phyloP scores from a whole-genome alignment of 345 rosid species.

The Lenwebbia sp. region DNA sequence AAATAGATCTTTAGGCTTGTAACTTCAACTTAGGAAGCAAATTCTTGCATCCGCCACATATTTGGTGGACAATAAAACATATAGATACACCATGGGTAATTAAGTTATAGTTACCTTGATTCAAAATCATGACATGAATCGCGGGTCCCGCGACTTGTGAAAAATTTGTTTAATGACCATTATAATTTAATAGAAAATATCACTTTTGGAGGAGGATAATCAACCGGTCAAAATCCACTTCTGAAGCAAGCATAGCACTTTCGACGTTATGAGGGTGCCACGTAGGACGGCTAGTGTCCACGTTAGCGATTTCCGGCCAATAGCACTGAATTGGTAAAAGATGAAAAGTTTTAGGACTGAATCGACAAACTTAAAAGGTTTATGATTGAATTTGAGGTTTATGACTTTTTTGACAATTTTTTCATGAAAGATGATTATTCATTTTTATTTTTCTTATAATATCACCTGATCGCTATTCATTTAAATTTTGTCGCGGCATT shows the following conservation, averaged over 20 bases:
- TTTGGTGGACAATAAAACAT: neutral
- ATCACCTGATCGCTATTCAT: neutral
- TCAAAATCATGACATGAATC: neutral
- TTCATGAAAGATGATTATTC: neutral
- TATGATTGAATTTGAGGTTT: no score
- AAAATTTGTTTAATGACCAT: neutral
- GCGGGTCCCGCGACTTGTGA: neutral
- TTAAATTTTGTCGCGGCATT: neutral
- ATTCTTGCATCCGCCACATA: neutral
- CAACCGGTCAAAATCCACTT: neutral
- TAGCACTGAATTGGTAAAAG: no score
- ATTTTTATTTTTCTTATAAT: neutral
- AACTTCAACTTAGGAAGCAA: neutral
- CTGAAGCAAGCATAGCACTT: neutral
- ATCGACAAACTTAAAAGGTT: no score
- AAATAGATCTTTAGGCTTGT: neutral
- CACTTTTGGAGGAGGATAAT: neutral
- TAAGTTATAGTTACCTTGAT: neutral
- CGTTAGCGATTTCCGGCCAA: no score
- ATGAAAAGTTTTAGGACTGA: no score
- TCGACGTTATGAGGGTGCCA: no score
- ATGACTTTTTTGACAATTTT: no score
- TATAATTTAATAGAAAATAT: neutral
- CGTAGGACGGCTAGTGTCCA: no score
- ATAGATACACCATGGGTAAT: neutral